Evolutionary conservation across 352 stramenopile species (phyloP).

Genomic region (Peronosclerospora sorghi): DNA sequence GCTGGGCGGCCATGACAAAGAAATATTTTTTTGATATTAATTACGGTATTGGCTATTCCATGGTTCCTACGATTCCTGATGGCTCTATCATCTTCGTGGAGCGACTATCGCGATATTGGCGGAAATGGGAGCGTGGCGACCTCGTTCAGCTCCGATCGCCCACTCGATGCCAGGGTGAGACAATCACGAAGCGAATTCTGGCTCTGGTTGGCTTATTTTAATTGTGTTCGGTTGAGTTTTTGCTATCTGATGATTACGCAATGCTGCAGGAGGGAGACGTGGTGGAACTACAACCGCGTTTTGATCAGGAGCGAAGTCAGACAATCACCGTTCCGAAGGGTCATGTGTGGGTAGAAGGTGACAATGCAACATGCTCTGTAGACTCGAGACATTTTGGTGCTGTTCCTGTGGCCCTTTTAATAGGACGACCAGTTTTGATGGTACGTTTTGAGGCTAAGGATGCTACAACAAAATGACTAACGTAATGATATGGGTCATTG

Average conservation of each 20-base stretch:
- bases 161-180: slow-evolving; percentile 54
- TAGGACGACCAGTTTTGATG: slow-evolving; percentile 74
- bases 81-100: slow-evolving; percentile 81
- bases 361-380: slow-evolving; percentile 90
- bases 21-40: slow-evolving; percentile 63
- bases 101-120: slow-evolving; percentile 55
- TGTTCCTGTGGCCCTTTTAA: slow-evolving; percentile 81
- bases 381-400: slow-evolving; percentile 92
- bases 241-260: not conserved
- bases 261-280: slow-evolving; percentile 59
- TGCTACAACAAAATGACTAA: not conserved
- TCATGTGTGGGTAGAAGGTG: slow-evolving; percentile 94
- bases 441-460: not conserved
- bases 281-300: slow-evolving; percentile 65
- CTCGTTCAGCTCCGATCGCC: slow-evolving; percentile 77
- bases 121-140: slow-evolving; percentile 55
- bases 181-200: slow-evolving; percentile 82
- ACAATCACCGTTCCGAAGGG: slow-evolving; percentile 83
- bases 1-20: slow-evolving; percentile 56
- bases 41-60: slow-evolving; percentile 78
- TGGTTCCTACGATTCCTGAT: slow-evolving; percentile 69
- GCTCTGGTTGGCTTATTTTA: slow-evolving; percentile 51
- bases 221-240: no score
- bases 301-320: slow-evolving; percentile 39
- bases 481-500: no score